These are phyloP conservation scores for Suillus paluster DNA, from an alignment of 768 basidiomycete genomes.

Conservation along the genomic window DNA sequence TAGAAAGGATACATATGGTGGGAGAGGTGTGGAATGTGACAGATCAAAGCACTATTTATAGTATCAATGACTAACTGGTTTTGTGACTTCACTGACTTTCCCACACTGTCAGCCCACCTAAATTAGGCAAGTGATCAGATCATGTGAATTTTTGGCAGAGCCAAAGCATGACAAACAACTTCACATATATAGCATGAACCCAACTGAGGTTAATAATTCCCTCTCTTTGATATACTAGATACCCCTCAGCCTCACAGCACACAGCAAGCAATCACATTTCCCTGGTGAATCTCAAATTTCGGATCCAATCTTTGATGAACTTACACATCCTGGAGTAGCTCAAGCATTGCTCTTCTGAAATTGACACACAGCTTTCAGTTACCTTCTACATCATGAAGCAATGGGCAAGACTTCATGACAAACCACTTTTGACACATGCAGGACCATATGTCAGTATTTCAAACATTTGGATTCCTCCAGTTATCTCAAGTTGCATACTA, in stretches of 20 bases:
- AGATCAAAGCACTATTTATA: no score
- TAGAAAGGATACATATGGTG: no score
- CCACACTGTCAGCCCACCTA: neutral
- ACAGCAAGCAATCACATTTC: neutral
- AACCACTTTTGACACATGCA: neutral
- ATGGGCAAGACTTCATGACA: neutral
- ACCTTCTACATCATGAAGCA: slow-evolving; percentile 1
- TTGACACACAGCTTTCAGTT: neutral
- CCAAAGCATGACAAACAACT: slow-evolving; percentile 1
- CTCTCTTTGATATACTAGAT: neutral
- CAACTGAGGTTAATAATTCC: neutral
- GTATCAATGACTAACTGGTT: no score
- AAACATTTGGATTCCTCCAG: neutral
- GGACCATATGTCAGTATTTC: neutral
- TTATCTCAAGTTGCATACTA: neutral
- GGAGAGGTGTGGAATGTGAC: no score
- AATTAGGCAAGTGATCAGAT: neutral
- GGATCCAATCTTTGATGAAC: neutral
- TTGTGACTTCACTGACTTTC: no score
- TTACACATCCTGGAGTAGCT: neutral
- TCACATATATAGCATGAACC: neutral
- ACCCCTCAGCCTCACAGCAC: neutral
- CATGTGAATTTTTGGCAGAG: neutral
- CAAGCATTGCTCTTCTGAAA: neutral
- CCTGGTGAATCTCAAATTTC: neutral